phyloP scores from a whole-genome alignment of 768 basidiomycete genomes.

The Serpula lacrymans region DNA sequence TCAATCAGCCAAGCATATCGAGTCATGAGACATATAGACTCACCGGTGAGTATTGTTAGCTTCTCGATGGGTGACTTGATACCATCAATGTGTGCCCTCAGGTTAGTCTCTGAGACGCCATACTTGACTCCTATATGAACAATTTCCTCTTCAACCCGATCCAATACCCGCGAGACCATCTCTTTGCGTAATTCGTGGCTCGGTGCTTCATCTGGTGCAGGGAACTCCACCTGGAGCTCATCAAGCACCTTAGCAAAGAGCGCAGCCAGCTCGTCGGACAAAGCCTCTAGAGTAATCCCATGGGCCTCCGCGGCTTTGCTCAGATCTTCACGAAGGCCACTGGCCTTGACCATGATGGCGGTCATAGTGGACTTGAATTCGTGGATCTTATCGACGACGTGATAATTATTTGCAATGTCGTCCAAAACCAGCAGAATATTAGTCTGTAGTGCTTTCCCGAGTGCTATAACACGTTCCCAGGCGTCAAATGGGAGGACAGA shows the following conservation, averaged over 20 bases:
- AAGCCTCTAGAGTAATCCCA: constrained; percentile 8
- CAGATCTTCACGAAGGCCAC: constrained; percentile 6
- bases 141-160: constrained; percentile 22
- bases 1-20: neutral
- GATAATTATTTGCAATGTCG: constrained; percentile 8
- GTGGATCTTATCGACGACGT: constrained; percentile 14
- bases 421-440: no score
- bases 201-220: constrained; percentile 27
- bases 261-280: constrained; percentile 16
- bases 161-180: constrained; percentile 18
- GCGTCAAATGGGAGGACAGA: no score
- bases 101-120: constrained; percentile 21
- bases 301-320: no score
- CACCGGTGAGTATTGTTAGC: constrained; percentile 22
- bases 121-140: constrained; percentile 16
- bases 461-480: no score
- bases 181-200: constrained; percentile 22
- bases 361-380: constrained; percentile 19
- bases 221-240: constrained; percentile 23
- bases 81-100: constrained; percentile 16
- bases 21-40: neutral
- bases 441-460: no score
- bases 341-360: constrained; percentile 14
- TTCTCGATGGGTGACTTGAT: constrained; percentile 21
- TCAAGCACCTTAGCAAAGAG: constrained; percentile 14